phyloP scores from a whole-genome alignment of 1,284 basidiomycete species.

The Irpex sp. region DNA sequence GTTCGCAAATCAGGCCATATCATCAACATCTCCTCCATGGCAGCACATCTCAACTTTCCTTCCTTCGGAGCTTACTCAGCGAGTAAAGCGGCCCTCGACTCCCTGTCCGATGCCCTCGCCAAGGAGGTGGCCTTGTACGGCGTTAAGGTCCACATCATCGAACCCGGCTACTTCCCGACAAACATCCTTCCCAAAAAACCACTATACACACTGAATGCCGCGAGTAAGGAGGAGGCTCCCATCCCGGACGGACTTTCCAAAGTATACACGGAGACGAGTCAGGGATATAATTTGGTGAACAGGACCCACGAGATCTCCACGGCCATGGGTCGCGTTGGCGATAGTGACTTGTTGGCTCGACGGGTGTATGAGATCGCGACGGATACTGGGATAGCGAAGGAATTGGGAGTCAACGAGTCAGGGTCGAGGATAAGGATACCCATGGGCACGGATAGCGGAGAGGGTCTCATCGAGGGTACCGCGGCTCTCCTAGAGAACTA shows the following conservation, averaged over 20 bases:
- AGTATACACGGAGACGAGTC: conserved; percentile 20
- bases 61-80: conserved; percentile 24
- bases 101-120: conserved; percentile 25
- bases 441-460: conserved; percentile 14
- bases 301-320: conserved; percentile 8
- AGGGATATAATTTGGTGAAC: conserved; percentile 16
- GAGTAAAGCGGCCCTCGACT: conserved; percentile 28
- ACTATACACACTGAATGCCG: background rate
- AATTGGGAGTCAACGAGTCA: background rate
- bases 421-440: conserved; percentile 16
- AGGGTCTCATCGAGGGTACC: too few species aligned
- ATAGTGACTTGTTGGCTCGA: conserved; percentile 16
- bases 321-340: conserved; percentile 18
- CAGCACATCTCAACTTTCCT: conserved; percentile 11
- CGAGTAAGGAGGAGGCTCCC: background rate
- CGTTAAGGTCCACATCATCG: conserved; percentile 24
- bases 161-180: conserved; percentile 29
- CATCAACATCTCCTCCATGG: conserved; percentile 24
- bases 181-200: conserved; percentile 20
- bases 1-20: conserved; percentile 23
- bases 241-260: background rate
- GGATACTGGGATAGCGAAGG: conserved; percentile 17
- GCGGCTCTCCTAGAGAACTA: too few species aligned
- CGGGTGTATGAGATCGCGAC: conserved; percentile 23
- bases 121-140: conserved; percentile 25